A percentile compares a stretch with the other conserved stretches of the same genome.
phyloP scores from a whole-genome alignment of 2,329 filamentous ascomycete species.

The Shiraia bambusicola region DNA sequence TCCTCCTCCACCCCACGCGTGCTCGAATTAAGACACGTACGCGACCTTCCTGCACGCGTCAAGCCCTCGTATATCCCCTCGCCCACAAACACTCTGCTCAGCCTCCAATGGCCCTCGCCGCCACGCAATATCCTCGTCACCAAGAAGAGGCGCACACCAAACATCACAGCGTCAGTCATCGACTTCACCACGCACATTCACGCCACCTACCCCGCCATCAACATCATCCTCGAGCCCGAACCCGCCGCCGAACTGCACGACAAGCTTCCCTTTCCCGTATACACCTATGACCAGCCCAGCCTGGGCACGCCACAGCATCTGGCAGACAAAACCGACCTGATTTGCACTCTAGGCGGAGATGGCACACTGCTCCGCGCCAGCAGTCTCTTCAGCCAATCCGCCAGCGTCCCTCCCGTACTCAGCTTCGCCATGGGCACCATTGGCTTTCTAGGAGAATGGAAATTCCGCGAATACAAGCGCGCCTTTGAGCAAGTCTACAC shows the following conservation, averaged over 20 bases:
- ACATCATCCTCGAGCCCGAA: constrained; percentile 78
- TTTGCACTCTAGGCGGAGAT: constrained; percentile 89
- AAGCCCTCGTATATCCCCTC: constrained; percentile 53
- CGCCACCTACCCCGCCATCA: constrained; percentile 75
- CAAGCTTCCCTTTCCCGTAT: constrained; percentile 66
- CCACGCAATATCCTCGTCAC: constrained; percentile 69
- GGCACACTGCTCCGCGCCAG: constrained; percentile 86
- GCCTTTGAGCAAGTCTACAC: constrained; percentile 94
- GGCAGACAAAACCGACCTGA: constrained; percentile 80
- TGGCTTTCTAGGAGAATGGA: constrained; percentile 95
- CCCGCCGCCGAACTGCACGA: constrained; percentile 73
- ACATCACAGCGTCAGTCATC: constrained; percentile 58
- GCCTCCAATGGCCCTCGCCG: constrained; percentile 67
- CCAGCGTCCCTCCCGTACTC: constrained; percentile 82
- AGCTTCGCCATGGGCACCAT: constrained; percentile 97
- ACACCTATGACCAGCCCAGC: constrained; percentile 34
- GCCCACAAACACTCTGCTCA: constrained; percentile 61
- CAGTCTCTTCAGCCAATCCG: constrained; percentile 79
- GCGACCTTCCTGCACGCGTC: constrained; percentile 38
- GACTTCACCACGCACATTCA: constrained; percentile 70
- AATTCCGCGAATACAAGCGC: constrained; percentile 87
- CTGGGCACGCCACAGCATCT: constrained; percentile 49
- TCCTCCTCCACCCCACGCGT: constrained; percentile 31
- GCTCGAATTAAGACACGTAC: constrained; percentile 29
- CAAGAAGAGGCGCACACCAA: constrained; percentile 63